phyloP scores from a whole-genome alignment of 2,329 filamentous ascomycete genomes.

The Exophiala alcalophila region DNA sequence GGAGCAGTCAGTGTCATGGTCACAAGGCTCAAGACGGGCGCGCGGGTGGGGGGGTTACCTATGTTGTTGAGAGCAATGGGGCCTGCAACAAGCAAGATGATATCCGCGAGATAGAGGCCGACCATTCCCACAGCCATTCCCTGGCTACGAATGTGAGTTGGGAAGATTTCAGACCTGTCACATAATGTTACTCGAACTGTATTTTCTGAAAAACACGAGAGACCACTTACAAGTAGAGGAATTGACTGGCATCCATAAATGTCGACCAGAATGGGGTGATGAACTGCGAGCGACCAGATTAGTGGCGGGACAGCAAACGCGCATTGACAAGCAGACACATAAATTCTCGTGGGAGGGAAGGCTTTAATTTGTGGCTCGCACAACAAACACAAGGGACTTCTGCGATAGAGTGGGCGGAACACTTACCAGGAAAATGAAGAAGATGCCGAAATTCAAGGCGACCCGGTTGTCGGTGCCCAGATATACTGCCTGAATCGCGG shows the following conservation, averaged over 20 bases:
- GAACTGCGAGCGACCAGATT: constrained; percentile 9
- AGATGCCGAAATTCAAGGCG: constrained; percentile 39
- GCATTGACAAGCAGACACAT: background rate
- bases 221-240: constrained; percentile 46
- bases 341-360: background rate
- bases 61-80: constrained; percentile 36
- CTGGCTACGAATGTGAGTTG: constrained; percentile 25
- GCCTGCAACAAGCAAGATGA: constrained; percentile 37
- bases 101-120: constrained; percentile 37
- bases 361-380: background rate
- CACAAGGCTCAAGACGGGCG: too few species aligned
- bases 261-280: constrained; percentile 25
- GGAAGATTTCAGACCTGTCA: constrained; percentile 30
- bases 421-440: constrained; percentile 43
- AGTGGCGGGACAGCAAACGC: background rate
- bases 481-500: constrained; percentile 37
- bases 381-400: too few species aligned
- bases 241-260: constrained; percentile 48
- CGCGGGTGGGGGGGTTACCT: too few species aligned
- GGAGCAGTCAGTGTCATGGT: too few species aligned
- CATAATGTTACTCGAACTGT: constrained; percentile 34
- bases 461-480: constrained; percentile 36
- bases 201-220: constrained; percentile 36
- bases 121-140: constrained; percentile 27
- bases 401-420: constrained; percentile 32